A percentile compares a stretch with the other conserved stretches of the same genome.
phyloP scores from a whole-genome alignment of 208 protist species.

The Novymonas esmeraldas region DNA sequence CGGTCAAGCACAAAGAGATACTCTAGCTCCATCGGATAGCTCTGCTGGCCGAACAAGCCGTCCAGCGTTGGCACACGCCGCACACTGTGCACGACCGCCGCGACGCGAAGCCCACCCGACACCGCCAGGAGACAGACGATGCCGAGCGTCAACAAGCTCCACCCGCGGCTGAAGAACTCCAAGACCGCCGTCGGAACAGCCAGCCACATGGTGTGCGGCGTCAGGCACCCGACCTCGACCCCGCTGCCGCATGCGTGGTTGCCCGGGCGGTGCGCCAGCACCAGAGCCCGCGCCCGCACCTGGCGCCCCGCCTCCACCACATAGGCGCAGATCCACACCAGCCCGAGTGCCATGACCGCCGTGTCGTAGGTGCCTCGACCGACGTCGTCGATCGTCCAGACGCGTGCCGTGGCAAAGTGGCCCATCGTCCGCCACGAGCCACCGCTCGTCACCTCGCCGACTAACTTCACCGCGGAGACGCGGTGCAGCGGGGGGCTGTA shows the following conservation, averaged over 20 bases:
- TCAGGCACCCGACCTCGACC: not conserved
- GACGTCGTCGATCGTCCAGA: conserved; percentile 42
- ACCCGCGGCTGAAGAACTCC: conserved; percentile 2
- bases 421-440: conserved; percentile 34
- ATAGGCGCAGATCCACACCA: conserved; percentile 4
- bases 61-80: conserved; percentile 10
- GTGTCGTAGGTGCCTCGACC: conserved; percentile 21
- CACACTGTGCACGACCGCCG: conserved; percentile 13
- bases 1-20: conserved; percentile 16
- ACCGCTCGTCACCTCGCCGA: conserved; percentile 41
- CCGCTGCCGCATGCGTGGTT: not conserved
- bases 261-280: not conserved
- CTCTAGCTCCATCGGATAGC: conserved; percentile 20
- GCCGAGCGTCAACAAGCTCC: conserved; percentile 9
- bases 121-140: conserved; percentile 3
- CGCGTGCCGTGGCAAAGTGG: conserved; percentile 14
- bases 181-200: not conserved
- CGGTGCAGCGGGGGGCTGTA: conserved; percentile 48
- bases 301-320: not conserved
- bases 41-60: not conserved
- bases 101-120: conserved; percentile 6
- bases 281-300: not conserved
- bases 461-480: conserved; percentile 42
- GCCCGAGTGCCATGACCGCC: conserved; percentile 28
- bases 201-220: not conserved